Base-by-base conservation (phyloP, 2,329 filamentous ascomycete species). In the Cladorrhinum sp. region DNA sequence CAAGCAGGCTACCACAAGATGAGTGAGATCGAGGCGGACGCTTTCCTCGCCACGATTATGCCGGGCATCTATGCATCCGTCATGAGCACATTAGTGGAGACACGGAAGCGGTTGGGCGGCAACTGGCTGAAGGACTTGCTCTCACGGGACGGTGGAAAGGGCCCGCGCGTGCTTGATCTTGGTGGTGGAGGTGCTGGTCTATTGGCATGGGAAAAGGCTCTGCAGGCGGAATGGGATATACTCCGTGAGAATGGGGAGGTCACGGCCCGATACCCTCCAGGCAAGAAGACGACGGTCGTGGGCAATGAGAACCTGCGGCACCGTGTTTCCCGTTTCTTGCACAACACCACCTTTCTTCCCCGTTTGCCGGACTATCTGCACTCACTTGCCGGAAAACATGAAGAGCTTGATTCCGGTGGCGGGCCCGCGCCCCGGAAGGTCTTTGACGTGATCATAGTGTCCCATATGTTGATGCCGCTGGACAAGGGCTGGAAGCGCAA, bases 311-410 rank as follows among this genome's bases (percentile, higher is more conserved):
- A 85, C 2, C 79, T 99, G 25, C 86, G 92, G 18, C 81, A 90
- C 59, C 88, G 92, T 29, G 81, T 92, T 23, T 91, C 92, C 65
- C 80, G 79, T 18, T 84, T 98, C 64, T 78, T 99, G 12, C 83
- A 96, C 38, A 89, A 97, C 72, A 98, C 95, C 0, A 96, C 90
- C 0, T 97, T 99, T 71, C 81, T 99, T 7, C 93, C 93, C 7
- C 87, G 93, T 3, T 78, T 98, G n/a, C 95, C 95, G 0, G 92
- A 98, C 69, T 92, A 93, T 65, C 75, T 92, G 24, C 88, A 89
- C 70, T 83, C 85, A 1, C 79, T 82, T 22, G 79, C 87, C 60
- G 84, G 84, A 53, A 79, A 82, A 9, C 81, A 84, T 18, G 78
- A 79, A 60, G 81, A 83, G 36, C 72, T 91, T 4, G 84, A 91